These are phyloP conservation scores for Singerocomus rubriflavus DNA, from an alignment of 1,284 basidiomycete species.

Conservation along the genomic window DNA sequence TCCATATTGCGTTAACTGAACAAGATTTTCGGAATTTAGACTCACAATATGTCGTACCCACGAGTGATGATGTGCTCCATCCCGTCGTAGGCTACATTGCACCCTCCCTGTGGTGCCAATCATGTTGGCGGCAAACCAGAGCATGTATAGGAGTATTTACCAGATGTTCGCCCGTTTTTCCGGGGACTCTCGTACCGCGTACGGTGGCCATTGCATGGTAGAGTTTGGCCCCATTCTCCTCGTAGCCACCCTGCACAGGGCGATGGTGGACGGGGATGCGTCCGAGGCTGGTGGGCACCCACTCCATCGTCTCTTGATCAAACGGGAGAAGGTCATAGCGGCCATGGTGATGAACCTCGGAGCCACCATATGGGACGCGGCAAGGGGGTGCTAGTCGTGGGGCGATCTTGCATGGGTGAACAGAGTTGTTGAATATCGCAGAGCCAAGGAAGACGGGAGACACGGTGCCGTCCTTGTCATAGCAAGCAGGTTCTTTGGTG, in stretches of 20 bases:
- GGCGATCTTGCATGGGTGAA: slow-evolving; percentile 78
- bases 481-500: slow-evolving; percentile 46
- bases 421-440: slow-evolving; percentile 59
- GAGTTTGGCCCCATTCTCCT: slow-evolving; percentile 41
- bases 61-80: slow-evolving; percentile 44
- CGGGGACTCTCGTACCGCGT: slow-evolving; percentile 56
- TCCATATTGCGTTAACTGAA: neutral
- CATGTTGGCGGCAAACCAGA: slow-evolving; percentile 25
- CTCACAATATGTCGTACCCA: slow-evolving; percentile 59
- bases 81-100: slow-evolving; percentile 40
- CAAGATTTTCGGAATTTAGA: neutral
- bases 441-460: slow-evolving; percentile 69
- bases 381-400: slow-evolving; percentile 51
- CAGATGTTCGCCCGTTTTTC: slow-evolving; percentile 69
- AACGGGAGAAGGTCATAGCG: slow-evolving; percentile 72
- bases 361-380: slow-evolving; percentile 61
- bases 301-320: slow-evolving; percentile 63
- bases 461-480: slow-evolving; percentile 47
- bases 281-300: slow-evolving; percentile 58
- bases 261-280: slow-evolving; percentile 50
- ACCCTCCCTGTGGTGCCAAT: slow-evolving; percentile 36
- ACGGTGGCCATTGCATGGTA: slow-evolving; percentile 55
- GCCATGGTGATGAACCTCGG: slow-evolving; percentile 56
- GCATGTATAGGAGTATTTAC: slow-evolving; percentile 37
- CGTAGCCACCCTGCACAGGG: slow-evolving; percentile 55